Base-by-base conservation (phyloP, 495 filamentous ascomycete genomes). In the Penicillium bialowiezense region DNA sequence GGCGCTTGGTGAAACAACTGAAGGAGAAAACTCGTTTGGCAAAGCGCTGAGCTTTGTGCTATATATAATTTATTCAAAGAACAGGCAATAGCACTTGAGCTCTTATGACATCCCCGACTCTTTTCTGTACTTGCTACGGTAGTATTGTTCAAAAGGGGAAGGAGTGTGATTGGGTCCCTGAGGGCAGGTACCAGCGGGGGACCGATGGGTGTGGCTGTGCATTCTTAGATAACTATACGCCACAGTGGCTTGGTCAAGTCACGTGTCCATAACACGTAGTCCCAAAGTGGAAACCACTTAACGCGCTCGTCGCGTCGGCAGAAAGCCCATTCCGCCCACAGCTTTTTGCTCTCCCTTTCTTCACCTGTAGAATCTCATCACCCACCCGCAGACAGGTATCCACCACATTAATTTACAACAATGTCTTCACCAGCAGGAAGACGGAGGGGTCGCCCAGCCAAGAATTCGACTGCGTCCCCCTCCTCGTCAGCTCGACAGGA, bases 381-480 rank as follows among this genome's bases (percentile, higher is more conserved):
- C 20, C 50, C 36, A 49, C 48, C 43, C 34, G 43, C n/a, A 21
- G 19, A 34, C 43, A 17, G 43, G 43, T 45, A 45, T 36, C 29
- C 54, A 47, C 17, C 33, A 44, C 24, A 21, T 44, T 37, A 51
- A 52, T 44, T 48, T 46, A 50, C 50, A 44, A 36, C 33, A 32
- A 79, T 79, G 76, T 77, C 76, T 58, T 78, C 76, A 31, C 76
- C 76, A 42, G 60, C 72, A 54, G 60, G 67, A 52, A 57, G 59
- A 43, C 62, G 70, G 55, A 67, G 71, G 40, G 69, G 71, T 55
- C 72, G 72, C 39, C 68, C 72, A 33, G 55, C 70, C 14, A 69
- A 68, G 44, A 67, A 71, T 47, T 62, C 71, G 31, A 68, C 70
- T 18, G 55, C 70, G 17, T 75, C 74, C 15, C 72, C 73, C 40